A percentile compares a stretch with the other conserved stretches of the same genome.
These are phyloP conservation scores for Eucalyptus rudis DNA, from an alignment of 345 rosid genomes.

Conservation along the genomic window DNA sequence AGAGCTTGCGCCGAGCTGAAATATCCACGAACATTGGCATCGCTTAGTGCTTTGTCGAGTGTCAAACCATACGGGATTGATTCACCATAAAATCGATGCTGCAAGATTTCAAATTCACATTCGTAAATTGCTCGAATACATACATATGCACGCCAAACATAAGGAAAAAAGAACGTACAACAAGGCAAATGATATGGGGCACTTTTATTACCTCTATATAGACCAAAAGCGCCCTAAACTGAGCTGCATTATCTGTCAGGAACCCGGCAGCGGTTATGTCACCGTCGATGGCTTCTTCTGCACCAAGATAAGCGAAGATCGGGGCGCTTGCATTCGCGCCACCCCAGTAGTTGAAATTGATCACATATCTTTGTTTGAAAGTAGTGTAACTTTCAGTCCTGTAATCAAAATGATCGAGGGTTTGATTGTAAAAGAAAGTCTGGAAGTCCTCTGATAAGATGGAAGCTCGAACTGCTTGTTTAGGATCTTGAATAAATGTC, in stretches of 20 bases:
- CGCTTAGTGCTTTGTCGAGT: not conserved
- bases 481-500: not conserved
- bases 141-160: not conserved
- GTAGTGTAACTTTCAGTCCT: conserved; percentile 34
- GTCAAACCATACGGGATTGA: not conserved
- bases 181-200: not conserved
- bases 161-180: not conserved
- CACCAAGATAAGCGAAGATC: conserved; percentile 36
- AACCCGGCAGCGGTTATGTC: conserved; percentile 5
- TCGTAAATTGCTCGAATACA: not conserved
- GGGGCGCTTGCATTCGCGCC: conserved; percentile 34
- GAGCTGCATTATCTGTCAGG: conserved; percentile 19
- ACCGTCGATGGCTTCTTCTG: conserved; percentile 12
- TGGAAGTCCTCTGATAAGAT: not conserved
- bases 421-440: conserved; percentile 19
- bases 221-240: conserved; percentile 19
- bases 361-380: conserved; percentile 32
- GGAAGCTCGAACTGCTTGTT: not conserved
- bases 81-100: not conserved
- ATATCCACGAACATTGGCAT: not conserved
- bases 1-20: not conserved
- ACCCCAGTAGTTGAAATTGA: conserved; percentile 33
- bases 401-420: conserved; percentile 46
- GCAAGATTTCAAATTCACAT: not conserved
- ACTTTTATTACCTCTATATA: conserved; percentile 18